These are phyloP conservation scores for Escovopsis sp. DNA, from an alignment of 2,329 filamentous ascomycete genomes.

Conservation along the genomic window DNA sequence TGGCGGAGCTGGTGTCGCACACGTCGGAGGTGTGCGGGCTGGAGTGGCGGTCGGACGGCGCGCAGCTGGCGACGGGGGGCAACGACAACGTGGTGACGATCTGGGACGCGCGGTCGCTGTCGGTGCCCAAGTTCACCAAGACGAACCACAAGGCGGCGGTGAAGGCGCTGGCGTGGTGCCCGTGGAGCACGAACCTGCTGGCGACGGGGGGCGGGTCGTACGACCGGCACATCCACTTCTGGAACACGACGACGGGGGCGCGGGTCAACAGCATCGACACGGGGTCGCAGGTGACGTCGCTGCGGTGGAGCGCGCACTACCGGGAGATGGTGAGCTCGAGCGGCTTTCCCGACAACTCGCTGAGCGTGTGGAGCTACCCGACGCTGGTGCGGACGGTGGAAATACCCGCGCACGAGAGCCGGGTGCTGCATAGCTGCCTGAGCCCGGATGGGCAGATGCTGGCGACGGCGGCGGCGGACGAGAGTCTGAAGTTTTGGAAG, in stretches of 20 bases:
- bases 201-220: constrained; percentile 93
- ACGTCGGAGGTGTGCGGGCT: constrained; percentile 96
- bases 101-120: constrained; percentile 90
- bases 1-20: constrained; percentile 91
- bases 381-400: constrained; percentile 94
- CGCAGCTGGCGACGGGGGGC: constrained; percentile 90
- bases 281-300: constrained; percentile 88
- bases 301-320: constrained; percentile 93
- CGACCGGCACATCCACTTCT: constrained; percentile 98
- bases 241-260: constrained; percentile 96
- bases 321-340: constrained; percentile 96
- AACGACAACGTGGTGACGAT: constrained; percentile 99
- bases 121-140: constrained; percentile 96
- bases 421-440: constrained; percentile 90
- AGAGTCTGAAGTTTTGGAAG: constrained; percentile 99
- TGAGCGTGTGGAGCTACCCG: constrained; percentile 98
- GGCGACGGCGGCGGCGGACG: constrained; percentile 87
- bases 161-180: constrained; percentile 97
- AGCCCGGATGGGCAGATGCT: constrained; percentile 97
- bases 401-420: constrained; percentile 92
- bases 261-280: constrained; percentile 99
- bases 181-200: constrained; percentile 94
- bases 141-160: constrained; percentile 98
- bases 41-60: constrained; percentile 92
- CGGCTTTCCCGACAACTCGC: constrained; percentile 96